Conservation (phyloP, 257 asterid species). For the Solanum sejunctum region DNA sequence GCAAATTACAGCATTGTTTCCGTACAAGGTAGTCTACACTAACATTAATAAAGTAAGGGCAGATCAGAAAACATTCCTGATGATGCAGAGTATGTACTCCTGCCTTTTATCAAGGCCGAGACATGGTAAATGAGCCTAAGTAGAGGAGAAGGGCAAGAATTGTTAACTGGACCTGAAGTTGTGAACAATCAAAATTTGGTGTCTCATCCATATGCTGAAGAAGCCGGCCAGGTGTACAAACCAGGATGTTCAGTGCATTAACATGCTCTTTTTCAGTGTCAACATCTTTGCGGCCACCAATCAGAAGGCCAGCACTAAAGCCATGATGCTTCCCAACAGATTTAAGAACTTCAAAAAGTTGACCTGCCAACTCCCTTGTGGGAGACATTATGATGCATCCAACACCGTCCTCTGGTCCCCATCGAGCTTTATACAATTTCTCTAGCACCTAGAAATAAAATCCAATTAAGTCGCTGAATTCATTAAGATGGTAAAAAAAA, state of each 20-base stretch:
- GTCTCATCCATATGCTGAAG: constrained; percentile 99
- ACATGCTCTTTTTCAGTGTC: constrained; percentile 80
- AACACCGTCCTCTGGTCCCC: constrained; percentile 98
- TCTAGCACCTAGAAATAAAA: constrained; percentile 50
- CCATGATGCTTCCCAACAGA: constrained; percentile 78
- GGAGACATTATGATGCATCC: constrained; percentile 94
- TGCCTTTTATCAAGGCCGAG: not conserved
- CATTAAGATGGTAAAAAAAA: not conserved
- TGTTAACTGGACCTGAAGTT: constrained; percentile 62
- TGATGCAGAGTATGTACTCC: not conserved
- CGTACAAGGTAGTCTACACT: not conserved
- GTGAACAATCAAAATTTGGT: constrained; percentile 83
- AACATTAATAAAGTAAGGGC: not conserved
- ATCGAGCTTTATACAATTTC: constrained; percentile 63
- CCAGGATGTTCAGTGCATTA: constrained; percentile 68
- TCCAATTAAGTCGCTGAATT: not conserved
- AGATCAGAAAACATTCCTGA: not conserved
- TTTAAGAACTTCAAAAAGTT: constrained; percentile 65
- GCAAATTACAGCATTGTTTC: not conserved
- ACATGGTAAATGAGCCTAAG: not conserved
- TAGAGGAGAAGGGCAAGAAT: not conserved
- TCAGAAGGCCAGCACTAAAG: constrained; percentile 91
- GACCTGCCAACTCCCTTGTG: constrained; percentile 86
- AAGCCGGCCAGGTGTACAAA: constrained; percentile 95
- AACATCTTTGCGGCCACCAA: constrained; percentile 93